These are phyloP conservation scores for Ogataea angusta DNA, from an alignment of 805 yeast species.

Conservation along the genomic window DNA sequence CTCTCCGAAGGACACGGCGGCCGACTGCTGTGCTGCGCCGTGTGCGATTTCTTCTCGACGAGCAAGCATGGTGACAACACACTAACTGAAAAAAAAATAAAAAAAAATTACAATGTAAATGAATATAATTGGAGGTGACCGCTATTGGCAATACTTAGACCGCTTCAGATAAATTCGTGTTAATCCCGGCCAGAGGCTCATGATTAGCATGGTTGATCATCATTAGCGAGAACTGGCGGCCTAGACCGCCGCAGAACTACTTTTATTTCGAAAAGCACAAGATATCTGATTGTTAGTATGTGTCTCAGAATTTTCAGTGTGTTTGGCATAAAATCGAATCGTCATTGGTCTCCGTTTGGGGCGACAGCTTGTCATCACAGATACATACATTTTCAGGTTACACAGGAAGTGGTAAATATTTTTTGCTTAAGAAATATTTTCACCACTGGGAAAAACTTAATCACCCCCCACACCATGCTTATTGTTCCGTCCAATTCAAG, in stretches of 20 bases:
- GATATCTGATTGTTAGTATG: constrained; percentile 10
- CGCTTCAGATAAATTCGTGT: constrained; percentile 7
- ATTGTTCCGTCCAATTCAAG: constrained; percentile 7
- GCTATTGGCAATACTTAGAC: not conserved
- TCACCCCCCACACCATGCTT: constrained; percentile 10
- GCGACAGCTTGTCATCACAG: constrained; percentile 70
- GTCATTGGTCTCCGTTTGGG: constrained; percentile 68
- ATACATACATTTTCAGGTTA: constrained; percentile 7
- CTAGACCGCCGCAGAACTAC: not conserved
- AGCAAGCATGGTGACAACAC: constrained; percentile 7
- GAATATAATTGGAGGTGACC: not conserved
- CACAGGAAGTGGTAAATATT: constrained; percentile 2
- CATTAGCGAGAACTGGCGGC: constrained; percentile 3
- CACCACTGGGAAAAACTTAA: not conserved
- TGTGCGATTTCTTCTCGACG: constrained; percentile 6
- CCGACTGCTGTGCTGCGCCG: constrained; percentile 1
- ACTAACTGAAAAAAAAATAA: not conserved
- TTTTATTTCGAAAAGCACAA: not conserved
- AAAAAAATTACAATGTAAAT: not conserved
- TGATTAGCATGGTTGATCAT: constrained; percentile 12
- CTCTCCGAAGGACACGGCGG: constrained; percentile 26
- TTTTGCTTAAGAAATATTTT: not conserved
- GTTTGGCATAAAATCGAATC: constrained; percentile 66
- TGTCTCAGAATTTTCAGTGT: constrained; percentile 61
- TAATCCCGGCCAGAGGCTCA: constrained; percentile 5